These are phyloP conservation scores for Populus tremula DNA, from an alignment of 345 rosid species.

Conservation along the genomic window DNA sequence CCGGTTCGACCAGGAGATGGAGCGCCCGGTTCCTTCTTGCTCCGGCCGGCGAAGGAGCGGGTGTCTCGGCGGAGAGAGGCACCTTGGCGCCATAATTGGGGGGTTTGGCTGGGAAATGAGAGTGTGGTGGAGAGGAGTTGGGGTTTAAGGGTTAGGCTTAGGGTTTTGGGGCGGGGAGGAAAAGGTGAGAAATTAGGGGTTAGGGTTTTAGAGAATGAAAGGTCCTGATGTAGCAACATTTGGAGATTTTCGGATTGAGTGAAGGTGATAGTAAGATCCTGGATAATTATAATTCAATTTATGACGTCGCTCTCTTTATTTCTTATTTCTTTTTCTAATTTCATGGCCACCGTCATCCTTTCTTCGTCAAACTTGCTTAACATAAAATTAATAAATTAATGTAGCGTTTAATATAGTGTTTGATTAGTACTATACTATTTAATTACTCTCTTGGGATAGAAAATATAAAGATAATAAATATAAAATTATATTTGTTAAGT, in stretches of 20 bases:
- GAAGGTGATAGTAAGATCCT: not conserved
- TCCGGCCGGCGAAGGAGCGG: constrained; percentile 71
- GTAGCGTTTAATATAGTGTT: no score
- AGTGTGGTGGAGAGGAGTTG: constrained; percentile 12
- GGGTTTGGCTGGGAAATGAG: constrained; percentile 17
- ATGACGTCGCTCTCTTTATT: not conserved
- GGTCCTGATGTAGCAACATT: constrained; percentile 37
- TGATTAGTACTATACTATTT: no score
- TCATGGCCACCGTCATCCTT: no score
- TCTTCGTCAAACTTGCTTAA: no score
- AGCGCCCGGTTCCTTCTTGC: constrained; percentile 76
- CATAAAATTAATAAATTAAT: no score
- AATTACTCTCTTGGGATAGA: no score
- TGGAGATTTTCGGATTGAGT: not conserved
- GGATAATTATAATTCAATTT: not conserved
- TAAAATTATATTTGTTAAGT: no score
- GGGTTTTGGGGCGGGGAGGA: constrained; percentile 26
- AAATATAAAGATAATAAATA: no score
- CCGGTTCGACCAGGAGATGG: constrained; percentile 55
- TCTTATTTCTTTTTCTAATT: no score
- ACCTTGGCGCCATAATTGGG: not conserved
- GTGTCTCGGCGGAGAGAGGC: constrained; percentile 35
- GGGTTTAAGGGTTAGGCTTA: constrained; percentile 11
- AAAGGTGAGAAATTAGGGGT: constrained; percentile 41
- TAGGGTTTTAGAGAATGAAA: constrained; percentile 71